Conservation (phyloP, 208 protist genomes). For the Trypanosoma melophagium region DNA sequence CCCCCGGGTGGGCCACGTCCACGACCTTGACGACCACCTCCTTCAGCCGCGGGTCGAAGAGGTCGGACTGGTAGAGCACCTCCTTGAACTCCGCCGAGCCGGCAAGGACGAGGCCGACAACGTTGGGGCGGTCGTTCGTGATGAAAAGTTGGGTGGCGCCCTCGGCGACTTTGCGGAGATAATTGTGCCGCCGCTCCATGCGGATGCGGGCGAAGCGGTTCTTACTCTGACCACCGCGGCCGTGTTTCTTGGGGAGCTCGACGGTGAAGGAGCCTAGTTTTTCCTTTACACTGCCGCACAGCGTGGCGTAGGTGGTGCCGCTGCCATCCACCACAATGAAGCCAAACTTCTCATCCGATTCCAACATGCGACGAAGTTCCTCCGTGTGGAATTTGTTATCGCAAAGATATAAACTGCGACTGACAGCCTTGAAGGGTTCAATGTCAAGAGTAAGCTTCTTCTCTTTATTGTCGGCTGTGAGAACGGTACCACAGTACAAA, state of each 20-base stretch:
- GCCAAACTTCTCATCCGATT: conserved; percentile 99
- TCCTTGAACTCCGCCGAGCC: conserved; percentile 99
- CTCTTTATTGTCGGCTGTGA: conserved; percentile 99
- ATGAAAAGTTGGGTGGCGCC: conserved; percentile 97
- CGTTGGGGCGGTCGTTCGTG: conserved; percentile 97
- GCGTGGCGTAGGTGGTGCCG: conserved; percentile 96
- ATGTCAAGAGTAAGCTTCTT: conserved; percentile 99
- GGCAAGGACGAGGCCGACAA: conserved; percentile 98
- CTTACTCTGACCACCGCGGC: conserved; percentile 99
- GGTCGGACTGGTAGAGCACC: conserved; percentile 95
- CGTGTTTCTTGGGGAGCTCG: conserved; percentile 99
- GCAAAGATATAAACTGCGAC: conserved; percentile 98
- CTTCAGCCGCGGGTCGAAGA: conserved; percentile 97
- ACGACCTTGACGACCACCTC: conserved; percentile 98
- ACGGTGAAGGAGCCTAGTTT: conserved; percentile 99
- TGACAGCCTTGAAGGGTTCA: conserved; percentile 99
- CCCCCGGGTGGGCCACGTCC: conserved; percentile 99
- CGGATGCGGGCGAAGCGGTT: conserved; percentile 99
- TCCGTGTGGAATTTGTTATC: conserved; percentile 99
- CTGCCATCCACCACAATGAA: conserved; percentile 99
- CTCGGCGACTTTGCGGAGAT: conserved; percentile 99
- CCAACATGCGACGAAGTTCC: conserved; percentile 97
- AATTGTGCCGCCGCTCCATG: conserved; percentile 99
- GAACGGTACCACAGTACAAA: conserved; percentile 99
- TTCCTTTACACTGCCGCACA: conserved; percentile 97